Evolutionary conservation across 164 flowering plant species (phyloP), one percentile per base, ranked within the genome.

Genomic region (Santalum album): DNA sequence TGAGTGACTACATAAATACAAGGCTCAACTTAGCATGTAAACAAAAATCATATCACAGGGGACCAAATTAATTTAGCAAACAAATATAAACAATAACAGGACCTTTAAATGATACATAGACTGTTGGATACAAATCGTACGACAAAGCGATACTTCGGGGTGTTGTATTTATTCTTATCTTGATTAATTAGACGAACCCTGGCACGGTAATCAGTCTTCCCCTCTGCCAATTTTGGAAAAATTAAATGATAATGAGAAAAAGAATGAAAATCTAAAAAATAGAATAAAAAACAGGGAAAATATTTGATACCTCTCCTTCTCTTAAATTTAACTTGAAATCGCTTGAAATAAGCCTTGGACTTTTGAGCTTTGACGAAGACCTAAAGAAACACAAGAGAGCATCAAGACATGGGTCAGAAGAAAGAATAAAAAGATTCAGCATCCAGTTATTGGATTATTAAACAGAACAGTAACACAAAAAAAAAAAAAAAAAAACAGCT

Each of bases 91-190:
- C 4, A 46, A 20, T 9, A 20, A n/a, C 25, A 46, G 21, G 12
- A 43, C 12, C 21, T 5, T 4, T 16, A 43, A n/a, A n/a, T n/a
- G n/a, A n/a, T 43, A 19, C 12, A 23, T 20, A 4, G 50, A 0
- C 6, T 20, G 50, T 46, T 72, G 86, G 83, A 81, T 87, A 87
- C 96, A 62, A 79, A 81, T 67, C 97, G 80, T 4, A 89, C 97
- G 53, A 87, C 90, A 62, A 82, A 79, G 0, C 97, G 85, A 20
- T 82, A 86, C 39, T 89, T 89, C 0, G 97, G 97, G 2, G 92
- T 90, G 71, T 87, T 90, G 71, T 87, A 87, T 60, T 90, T 90
- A 65, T 90, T 87, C 67, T 90, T 90, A 71, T 90, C 95, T 57
- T 90, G 97, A 51, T 90, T 90, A 20, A 90, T 90, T 29, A 90